phyloP scores from a whole-genome alignment of 2,329 filamentous ascomycete species.

The Monilinia laxa region DNA sequence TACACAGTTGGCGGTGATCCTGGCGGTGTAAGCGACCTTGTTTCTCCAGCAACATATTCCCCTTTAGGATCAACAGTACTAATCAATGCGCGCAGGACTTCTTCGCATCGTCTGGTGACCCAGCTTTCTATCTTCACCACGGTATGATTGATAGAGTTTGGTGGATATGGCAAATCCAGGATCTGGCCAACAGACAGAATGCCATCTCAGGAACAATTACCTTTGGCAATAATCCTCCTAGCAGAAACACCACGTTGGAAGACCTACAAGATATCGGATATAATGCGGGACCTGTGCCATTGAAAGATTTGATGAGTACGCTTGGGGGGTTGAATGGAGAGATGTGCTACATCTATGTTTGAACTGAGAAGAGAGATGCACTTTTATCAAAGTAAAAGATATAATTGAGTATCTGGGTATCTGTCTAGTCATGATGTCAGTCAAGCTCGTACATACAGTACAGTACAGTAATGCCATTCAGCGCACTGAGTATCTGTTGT shows the following conservation, averaged over 20 bases:
- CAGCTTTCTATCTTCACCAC: conserved; percentile 49
- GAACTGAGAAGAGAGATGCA: background rate
- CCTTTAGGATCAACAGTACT: background rate
- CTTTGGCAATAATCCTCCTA: conserved; percentile 43
- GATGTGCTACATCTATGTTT: conserved; percentile 48
- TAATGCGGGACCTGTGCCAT: conserved; percentile 33
- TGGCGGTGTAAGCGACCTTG: conserved; percentile 38
- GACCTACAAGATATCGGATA: conserved; percentile 38
- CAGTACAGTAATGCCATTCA: no score
- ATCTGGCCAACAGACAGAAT: conserved; percentile 40
- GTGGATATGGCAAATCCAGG: conserved; percentile 50
- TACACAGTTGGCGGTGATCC: conserved; percentile 48
- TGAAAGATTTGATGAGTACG: conserved; percentile 44
- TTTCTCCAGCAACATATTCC: background rate
- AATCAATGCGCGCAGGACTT: conserved; percentile 39
- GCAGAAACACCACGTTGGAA: conserved; percentile 45
- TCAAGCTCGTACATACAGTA: no score
- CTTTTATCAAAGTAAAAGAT: background rate
- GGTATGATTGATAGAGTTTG: conserved; percentile 48
- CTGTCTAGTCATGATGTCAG: background rate
- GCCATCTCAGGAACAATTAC: conserved; percentile 43
- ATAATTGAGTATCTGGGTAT: background rate
- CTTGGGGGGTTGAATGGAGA: conserved; percentile 41
- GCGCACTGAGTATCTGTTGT: no score
- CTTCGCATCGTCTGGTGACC: conserved; percentile 46